phyloP scores from a whole-genome alignment of 169 alveolate genomes.

The Theileria orientalis region DNA sequence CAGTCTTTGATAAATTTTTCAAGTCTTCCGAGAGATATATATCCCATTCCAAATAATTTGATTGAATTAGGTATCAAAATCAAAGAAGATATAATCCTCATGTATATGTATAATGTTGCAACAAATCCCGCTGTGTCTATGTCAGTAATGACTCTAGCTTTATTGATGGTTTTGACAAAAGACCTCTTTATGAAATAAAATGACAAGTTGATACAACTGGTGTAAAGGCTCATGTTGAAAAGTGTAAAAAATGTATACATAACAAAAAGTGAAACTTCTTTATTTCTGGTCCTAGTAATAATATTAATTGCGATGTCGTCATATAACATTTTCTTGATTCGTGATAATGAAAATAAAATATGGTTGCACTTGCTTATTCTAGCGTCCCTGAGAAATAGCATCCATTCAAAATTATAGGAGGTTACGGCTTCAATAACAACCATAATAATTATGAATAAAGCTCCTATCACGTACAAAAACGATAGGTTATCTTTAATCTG shows the following conservation, averaged over 20 bases:
- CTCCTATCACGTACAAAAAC: background rate
- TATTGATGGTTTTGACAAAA: too few relatives aligned
- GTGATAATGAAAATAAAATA: background rate
- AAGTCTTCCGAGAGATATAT: slow-evolving; percentile 21
- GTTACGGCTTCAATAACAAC: background rate
- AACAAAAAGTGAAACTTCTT: too few relatives aligned
- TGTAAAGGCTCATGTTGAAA: too few relatives aligned
- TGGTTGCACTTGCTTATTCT: background rate
- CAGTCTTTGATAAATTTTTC: slow-evolving; percentile 11
- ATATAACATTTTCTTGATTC: background rate
- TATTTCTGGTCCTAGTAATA: background rate
- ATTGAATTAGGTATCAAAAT: slow-evolving; percentile 21
- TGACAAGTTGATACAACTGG: too few relatives aligned
- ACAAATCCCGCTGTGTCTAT: too few relatives aligned
- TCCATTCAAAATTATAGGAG: background rate
- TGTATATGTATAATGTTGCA: slow-evolving; percentile 21
- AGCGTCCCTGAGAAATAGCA: background rate
- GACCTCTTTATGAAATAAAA: too few relatives aligned
- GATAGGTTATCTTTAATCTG: background rate
- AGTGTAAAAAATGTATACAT: too few relatives aligned
- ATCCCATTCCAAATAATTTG: slow-evolving; percentile 7
- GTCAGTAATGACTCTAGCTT: too few relatives aligned
- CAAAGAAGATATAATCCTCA: slow-evolving; percentile 19
- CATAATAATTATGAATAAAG: background rate
- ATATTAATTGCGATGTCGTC: background rate